phyloP scores from a whole-genome alignment of 2,329 filamentous ascomycete genomes.

The Aciculosporium take region DNA sequence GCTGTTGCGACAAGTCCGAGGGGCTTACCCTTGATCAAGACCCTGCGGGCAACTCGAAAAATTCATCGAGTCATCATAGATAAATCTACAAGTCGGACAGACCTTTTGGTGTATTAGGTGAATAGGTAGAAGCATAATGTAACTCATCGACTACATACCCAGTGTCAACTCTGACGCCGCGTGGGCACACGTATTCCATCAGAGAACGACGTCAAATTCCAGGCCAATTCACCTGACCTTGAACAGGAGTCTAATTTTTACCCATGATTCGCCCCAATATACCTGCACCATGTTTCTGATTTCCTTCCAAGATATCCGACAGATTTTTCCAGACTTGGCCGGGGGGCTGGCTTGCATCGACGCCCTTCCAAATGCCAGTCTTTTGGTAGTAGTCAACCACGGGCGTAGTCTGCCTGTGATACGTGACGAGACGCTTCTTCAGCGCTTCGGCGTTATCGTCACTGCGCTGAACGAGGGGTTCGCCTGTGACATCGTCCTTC shows the following conservation, averaged over 20 bases:
- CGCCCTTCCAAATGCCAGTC: constrained; percentile 88
- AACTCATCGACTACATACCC: constrained; percentile 5
- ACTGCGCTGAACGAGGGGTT: constrained; percentile 88
- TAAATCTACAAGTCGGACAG: too few relatives aligned
- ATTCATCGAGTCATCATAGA: too few relatives aligned
- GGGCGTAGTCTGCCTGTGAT: constrained; percentile 85
- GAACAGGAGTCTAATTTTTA: constrained; percentile 13
- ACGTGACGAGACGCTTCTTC: constrained; percentile 85
- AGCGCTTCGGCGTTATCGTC: constrained; percentile 95
- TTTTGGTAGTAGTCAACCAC: constrained; percentile 96
- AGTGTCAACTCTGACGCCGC: background rate
- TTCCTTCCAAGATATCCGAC: constrained; percentile 63
- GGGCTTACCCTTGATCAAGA: too few relatives aligned
- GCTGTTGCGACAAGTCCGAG: too few relatives aligned
- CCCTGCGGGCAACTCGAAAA: too few relatives aligned
- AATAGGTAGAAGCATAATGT: constrained; percentile 9
- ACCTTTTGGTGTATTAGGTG: too few relatives aligned
- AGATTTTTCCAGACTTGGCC: constrained; percentile 91
- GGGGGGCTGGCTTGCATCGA: constrained; percentile 93
- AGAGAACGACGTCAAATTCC: background rate
- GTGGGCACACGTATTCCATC: background rate
- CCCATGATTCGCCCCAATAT: constrained; percentile 25
- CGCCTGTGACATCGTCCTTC: constrained; percentile 94
- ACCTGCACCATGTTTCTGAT: constrained; percentile 22
- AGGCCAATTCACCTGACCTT: background rate